These are phyloP conservation scores for Monilinia vaccinii-corymbosi DNA, from an alignment of 2,329 filamentous ascomycete species.

Conservation along the genomic window DNA sequence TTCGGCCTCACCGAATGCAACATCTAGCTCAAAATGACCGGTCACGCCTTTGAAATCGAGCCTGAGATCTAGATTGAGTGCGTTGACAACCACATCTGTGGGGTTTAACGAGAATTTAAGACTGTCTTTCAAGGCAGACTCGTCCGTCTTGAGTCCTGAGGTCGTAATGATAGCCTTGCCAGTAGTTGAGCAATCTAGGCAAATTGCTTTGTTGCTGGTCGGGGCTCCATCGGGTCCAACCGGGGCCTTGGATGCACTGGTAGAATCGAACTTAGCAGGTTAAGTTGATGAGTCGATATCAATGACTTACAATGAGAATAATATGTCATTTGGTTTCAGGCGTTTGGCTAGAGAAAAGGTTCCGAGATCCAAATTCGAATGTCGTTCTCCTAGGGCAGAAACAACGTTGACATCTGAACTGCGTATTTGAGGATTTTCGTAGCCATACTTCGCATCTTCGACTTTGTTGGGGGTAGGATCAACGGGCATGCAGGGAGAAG, in stretches of 20 bases:
- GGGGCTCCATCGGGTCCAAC: not conserved
- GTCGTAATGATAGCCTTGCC: conserved; percentile 1
- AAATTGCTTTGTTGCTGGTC: not conserved
- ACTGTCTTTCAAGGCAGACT: not conserved
- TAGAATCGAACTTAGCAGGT: not conserved
- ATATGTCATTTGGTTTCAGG: not conserved
- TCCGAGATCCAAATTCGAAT: not conserved
- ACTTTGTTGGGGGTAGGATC: not conserved
- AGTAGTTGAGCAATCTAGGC: conserved; percentile 4
- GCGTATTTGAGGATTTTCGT: not conserved
- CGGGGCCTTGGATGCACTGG: not conserved
- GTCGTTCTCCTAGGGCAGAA: not conserved
- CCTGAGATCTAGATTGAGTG: conserved; percentile 9
- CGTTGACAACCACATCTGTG: conserved; percentile 4
- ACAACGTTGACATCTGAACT: not conserved
- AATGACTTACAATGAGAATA: not conserved
- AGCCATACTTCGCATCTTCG: not conserved
- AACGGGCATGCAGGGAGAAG: not conserved
- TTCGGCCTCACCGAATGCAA: conserved; percentile 9
- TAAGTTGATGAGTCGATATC: not conserved
- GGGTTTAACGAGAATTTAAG: not conserved
- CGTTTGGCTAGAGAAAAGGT: not conserved
- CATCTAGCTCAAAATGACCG: conserved; percentile 15
- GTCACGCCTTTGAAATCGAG: conserved; percentile 10
- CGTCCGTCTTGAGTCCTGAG: not conserved